Evolutionary conservation across 2,329 filamentous ascomycete species (phyloP), one percentile per base, ranked within the genome.

Genomic region (Juglanconis sp.): DNA sequence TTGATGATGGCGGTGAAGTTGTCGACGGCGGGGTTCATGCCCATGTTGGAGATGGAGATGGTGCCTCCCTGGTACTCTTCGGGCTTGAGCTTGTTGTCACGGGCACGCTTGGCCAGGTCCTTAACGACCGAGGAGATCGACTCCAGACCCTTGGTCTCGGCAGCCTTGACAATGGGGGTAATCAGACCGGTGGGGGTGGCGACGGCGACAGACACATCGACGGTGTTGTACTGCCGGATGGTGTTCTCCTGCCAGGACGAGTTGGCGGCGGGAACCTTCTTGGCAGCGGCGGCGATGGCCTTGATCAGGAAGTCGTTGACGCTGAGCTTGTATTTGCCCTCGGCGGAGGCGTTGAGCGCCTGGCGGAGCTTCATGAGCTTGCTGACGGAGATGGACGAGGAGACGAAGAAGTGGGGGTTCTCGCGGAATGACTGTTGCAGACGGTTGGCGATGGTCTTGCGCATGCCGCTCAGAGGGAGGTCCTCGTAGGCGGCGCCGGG

Each of bases 41-140:
- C 95, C 95, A 99, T 96, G 87, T 99, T 99, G 81, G 91, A 96
- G 79, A 99, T 98, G 77, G 94, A 97, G 80, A 99, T 96, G 75
- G 92, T 96, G 75, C 95, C 95, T 59, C 95, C 95, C 84, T 97
- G 94, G 87, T 96, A 99, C 80, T 99, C 93, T 77, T 99, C 94
- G 52, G 95, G 95, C 89, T 98, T 98, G 70, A 99, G 90, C 87
- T 98, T 99, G 80, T 91, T 91, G 69, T 98, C 95, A 64, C 92
- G 87, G 65, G 95, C 95, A 75, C 92, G 91, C 87, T 96, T 96
- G 74, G 93, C 93, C 59, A 99, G 90, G 73, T 96, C 92, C 84
- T 98, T 98, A 81, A 99, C 89, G 75, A 91, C 84, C 71, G 83
- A 78, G 57, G 92, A 96, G 79, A 99, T 97, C 74, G 85, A 85